These are phyloP conservation scores for Cucumis hystrix DNA, from an alignment of 306 rosid genomes.

Conservation along the genomic window DNA sequence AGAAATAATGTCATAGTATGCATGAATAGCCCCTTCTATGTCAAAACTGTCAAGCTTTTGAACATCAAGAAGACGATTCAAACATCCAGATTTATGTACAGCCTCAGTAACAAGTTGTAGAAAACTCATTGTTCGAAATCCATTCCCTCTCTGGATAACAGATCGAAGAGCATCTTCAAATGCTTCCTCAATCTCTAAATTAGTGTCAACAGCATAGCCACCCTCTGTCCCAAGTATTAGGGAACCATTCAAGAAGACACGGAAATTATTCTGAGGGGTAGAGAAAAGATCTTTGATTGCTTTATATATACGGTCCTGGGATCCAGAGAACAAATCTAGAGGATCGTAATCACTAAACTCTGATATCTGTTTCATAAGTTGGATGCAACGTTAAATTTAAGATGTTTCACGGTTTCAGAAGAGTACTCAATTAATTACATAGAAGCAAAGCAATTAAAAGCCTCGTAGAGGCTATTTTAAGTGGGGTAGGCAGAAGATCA, in stretches of 20 bases:
- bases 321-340: slow-evolving; percentile 78
- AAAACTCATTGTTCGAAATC: slow-evolving; percentile 38
- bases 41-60: slow-evolving; percentile 77
- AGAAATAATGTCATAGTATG: slow-evolving; percentile 54
- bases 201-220: slow-evolving; percentile 45
- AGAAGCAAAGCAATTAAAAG: background rate
- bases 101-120: slow-evolving; percentile 57
- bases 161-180: slow-evolving; percentile 67
- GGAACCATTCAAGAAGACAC: slow-evolving; percentile 77
- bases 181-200: slow-evolving; percentile 28
- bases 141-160: slow-evolving; percentile 40
- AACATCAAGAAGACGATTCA: slow-evolving; percentile 57
- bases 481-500: background rate
- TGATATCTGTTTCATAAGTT: slow-evolving; percentile 40
- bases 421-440: background rate
- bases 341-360: slow-evolving; percentile 64
- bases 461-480: background rate
- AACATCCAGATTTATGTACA: slow-evolving; percentile 40
- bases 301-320: slow-evolving; percentile 59
- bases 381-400: slow-evolving; percentile 6
- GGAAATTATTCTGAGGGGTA: slow-evolving; percentile 88
- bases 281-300: slow-evolving; percentile 65
- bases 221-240: slow-evolving; percentile 72
- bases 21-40: slow-evolving; percentile 90
- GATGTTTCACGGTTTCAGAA: background rate